Evolutionary conservation across 129 eudicot genomes (phyloP).

Genomic region (Flaveria trinervia): DNA sequence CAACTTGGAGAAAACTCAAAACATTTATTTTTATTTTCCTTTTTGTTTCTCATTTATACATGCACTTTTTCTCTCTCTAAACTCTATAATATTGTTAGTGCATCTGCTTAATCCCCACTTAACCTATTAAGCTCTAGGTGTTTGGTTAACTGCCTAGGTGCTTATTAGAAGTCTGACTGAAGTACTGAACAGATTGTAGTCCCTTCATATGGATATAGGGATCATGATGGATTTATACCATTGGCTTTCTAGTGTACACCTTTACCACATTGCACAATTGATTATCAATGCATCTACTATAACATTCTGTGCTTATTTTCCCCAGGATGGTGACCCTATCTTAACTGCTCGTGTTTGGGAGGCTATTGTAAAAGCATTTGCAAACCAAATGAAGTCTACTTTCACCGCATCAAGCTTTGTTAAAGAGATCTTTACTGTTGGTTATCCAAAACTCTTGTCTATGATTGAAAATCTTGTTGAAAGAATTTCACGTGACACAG

Average conservation of each 20-base stretch:
- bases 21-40: too few species aligned
- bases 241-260: not conserved
- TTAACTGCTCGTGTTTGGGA: slow-evolving; percentile 94
- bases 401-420: slow-evolving; percentile 93
- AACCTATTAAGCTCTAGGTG: not conserved
- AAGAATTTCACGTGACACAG: slow-evolving; percentile 93
- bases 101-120: not conserved
- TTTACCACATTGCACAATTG: not conserved
- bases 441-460: slow-evolving; percentile 82
- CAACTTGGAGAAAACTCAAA: not conserved
- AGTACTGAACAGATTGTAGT: not conserved
- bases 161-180: not conserved
- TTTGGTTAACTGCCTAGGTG: not conserved
- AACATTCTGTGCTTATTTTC: slow-evolving; percentile 26
- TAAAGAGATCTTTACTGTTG: slow-evolving; percentile 74
- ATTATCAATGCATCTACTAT: slow-evolving; percentile 12
- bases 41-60: not conserved
- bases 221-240: slow-evolving; percentile 9
- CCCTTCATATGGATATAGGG: not conserved
- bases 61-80: not conserved
- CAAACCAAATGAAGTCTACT: slow-evolving; percentile 86
- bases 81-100: not conserved
- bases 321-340: slow-evolving; percentile 77
- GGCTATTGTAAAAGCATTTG: slow-evolving; percentile 84
- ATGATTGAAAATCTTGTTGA: slow-evolving; percentile 83